These are phyloP conservation scores for Leishmania mexicana DNA, from an alignment of 208 protist species.

Conservation along the genomic window DNA sequence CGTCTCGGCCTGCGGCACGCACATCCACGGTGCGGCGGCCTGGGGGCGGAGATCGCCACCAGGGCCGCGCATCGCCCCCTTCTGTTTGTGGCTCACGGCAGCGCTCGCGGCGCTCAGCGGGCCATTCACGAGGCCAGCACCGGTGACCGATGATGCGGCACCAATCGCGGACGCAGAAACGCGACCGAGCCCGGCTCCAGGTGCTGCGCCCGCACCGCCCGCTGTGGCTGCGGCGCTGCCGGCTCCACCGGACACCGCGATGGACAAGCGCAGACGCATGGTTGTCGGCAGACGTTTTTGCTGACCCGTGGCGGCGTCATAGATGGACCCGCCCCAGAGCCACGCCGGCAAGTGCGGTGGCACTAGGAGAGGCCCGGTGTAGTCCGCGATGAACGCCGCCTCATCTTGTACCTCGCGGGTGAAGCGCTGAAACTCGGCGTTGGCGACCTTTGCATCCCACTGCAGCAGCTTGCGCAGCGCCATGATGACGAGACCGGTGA, in stretches of 20 bases:
- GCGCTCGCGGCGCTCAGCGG: neutral
- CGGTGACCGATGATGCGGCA: neutral
- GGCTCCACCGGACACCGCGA: constrained; percentile 5
- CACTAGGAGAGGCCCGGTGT: constrained; percentile 66
- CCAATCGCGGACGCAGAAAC: neutral
- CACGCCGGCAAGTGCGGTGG: constrained; percentile 57
- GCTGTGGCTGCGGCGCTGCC: neutral
- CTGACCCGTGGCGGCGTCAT: constrained; percentile 16
- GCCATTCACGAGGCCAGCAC: neutral
- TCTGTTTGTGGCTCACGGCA: neutral
- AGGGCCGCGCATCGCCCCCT: neutral
- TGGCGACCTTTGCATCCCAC: constrained; percentile 57
- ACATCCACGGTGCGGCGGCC: constrained; percentile 23
- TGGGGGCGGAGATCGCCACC: constrained; percentile 6
- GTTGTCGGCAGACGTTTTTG: constrained; percentile 16
- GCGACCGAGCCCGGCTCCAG: neutral
- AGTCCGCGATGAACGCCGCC: constrained; percentile 71
- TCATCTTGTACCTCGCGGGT: constrained; percentile 64
- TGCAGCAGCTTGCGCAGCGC: constrained; percentile 78
- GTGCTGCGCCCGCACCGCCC: neutral
- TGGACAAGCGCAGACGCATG: constrained; percentile 17
- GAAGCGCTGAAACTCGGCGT: constrained; percentile 78
- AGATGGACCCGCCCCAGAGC: constrained; percentile 54
- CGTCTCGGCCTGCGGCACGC: constrained; percentile 16
- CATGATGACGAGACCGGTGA: constrained; percentile 76